These are phyloP conservation scores for Globisporangium iwayamae DNA, from an alignment of 352 stramenopile genomes.

Conservation along the genomic window DNA sequence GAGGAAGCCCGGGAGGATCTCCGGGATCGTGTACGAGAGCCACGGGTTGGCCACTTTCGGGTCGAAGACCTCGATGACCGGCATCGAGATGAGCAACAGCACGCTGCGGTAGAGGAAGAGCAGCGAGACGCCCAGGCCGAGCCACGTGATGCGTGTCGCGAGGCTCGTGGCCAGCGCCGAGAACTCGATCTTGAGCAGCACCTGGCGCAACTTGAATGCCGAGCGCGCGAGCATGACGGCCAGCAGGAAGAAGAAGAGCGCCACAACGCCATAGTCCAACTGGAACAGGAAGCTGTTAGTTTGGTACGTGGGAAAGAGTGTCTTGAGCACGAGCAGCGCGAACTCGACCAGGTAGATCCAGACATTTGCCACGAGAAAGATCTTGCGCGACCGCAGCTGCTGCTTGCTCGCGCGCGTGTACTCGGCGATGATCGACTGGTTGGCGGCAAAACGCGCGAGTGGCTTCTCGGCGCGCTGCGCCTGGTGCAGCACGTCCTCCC, in stretches of 20 bases:
- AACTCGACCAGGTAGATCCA: constrained; percentile 82
- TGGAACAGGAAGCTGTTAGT: constrained; percentile 62
- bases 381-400: constrained; percentile 42
- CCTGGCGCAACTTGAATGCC: constrained; percentile 37
- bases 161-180: constrained; percentile 55
- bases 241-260: constrained; percentile 74
- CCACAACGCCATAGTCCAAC: constrained; percentile 67
- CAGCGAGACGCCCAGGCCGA: constrained; percentile 45
- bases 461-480: constrained; percentile 51
- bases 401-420: constrained; percentile 56
- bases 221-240: constrained; percentile 62
- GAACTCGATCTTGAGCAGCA: constrained; percentile 78
- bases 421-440: constrained; percentile 70
- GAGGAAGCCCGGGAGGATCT: constrained; percentile 64
- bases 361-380: constrained; percentile 79
- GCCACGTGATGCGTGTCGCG: constrained; percentile 49
- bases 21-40: constrained; percentile 72
- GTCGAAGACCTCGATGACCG: constrained; percentile 67
- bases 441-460: constrained; percentile 55
- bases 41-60: constrained; percentile 66
- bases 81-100: constrained; percentile 60
- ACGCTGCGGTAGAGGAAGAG: constrained; percentile 64
- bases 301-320: constrained; percentile 42
- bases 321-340: constrained; percentile 66
- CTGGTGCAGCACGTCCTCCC: constrained; percentile 67